Base-by-base conservation (phyloP, 2,329 filamentous ascomycete genomes). In the Phoma sp. region DNA sequence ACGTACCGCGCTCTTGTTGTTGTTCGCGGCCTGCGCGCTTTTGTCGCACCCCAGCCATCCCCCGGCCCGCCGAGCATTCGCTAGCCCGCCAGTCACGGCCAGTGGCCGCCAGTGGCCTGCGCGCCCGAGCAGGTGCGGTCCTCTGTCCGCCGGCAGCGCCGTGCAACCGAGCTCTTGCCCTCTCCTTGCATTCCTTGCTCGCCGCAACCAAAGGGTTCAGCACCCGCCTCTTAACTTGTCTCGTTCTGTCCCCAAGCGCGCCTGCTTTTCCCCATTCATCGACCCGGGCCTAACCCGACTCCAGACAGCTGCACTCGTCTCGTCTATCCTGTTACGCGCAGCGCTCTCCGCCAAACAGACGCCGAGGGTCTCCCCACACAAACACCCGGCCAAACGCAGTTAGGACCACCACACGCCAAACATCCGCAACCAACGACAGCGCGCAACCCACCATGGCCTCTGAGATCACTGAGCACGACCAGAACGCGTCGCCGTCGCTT, bases 401-500 rank as follows among this genome's bases (percentile, higher is more conserved):
- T 74, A 74, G 67, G 69, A 60, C 71, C 69, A 64, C 63, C 67
- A 51, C 60, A 64, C 66, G 58, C 68, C 67, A 72, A 75, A 70
- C 67, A 68, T 67, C 59, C 66, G 61, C 64, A 69, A 64, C 65
- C 70, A 68, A 66, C 60, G 59, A 53, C 56, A 48, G 53, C 50
- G 50, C 59, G 42, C 43, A 26, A 39, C 54, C 61, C 64, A 74
- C 62, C 61, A 79, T 78, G 76, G 74, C 77, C 67, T 75, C 69
- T 54, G 76, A 79, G 64, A 80, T 81, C 73, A 78, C 78, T 69
- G 77, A 81, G 60, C 78, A 81, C 71, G 79, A 82, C 65, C 78
- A 78, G 67, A 77, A 79, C 72, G 76, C 75, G 69, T 80, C 78
- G 67, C 78, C 78, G 52, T 77, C 78, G 57, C 77, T 79, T 66